Evolutionary conservation across 441 rosid species (phyloP).

Genomic region (Pelargonium myrrhifolium): DNA sequence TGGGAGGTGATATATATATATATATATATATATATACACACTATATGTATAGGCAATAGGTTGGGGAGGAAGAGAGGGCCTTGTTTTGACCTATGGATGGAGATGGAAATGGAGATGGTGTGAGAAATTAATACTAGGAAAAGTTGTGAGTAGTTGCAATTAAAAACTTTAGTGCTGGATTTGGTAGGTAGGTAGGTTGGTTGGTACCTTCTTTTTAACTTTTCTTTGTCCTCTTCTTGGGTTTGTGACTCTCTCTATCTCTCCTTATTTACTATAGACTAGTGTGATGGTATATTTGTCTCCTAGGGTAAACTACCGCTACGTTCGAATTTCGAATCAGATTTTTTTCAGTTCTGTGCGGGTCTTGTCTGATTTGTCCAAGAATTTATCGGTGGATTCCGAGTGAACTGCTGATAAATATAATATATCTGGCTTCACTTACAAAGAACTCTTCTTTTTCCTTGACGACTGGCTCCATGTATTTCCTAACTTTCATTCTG

Average conservation of each 20-base stretch:
- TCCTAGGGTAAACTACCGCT: too few relatives aligned
- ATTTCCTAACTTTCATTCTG: too few relatives aligned
- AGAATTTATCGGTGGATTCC: too few relatives aligned
- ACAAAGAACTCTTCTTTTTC: too few relatives aligned
- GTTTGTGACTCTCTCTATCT: not conserved
- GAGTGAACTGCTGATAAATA: too few relatives aligned
- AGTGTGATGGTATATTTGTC: too few relatives aligned
- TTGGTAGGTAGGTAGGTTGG: slow-evolving; percentile 8
- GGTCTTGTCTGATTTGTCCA: too few relatives aligned
- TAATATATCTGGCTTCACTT: too few relatives aligned
- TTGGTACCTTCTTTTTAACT: slow-evolving; percentile 9
- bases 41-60: not conserved
- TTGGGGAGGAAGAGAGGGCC: too few relatives aligned
- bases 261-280: not conserved
- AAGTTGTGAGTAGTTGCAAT: not conserved
- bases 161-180: slow-evolving; percentile 6
- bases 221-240: not conserved
- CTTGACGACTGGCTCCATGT: too few relatives aligned
- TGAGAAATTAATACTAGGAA: not conserved
- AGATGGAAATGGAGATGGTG: not conserved
- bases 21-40: not conserved
- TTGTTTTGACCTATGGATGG: slow-evolving; percentile 1
- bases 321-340: too few relatives aligned
- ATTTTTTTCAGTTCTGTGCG: too few relatives aligned
- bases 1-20: not conserved